phyloP scores from a whole-genome alignment of 805 yeast species.

The Yueomyces sinensis region DNA sequence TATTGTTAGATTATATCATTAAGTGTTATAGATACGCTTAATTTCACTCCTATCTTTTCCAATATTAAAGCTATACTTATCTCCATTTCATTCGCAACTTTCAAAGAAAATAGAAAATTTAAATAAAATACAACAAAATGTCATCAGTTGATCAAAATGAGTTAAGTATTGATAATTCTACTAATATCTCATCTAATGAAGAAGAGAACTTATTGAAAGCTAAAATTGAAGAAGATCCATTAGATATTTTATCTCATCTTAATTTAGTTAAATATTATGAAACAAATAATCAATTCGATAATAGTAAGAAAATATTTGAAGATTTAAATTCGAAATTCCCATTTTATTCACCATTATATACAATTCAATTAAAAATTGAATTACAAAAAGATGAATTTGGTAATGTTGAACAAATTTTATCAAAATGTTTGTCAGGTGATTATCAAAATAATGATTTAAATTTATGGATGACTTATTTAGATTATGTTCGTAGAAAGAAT shows the following conservation, averaged over 20 bases:
- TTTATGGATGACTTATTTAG: constrained; percentile 66
- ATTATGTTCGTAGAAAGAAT: constrained; percentile 55
- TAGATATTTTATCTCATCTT: constrained; percentile 44
- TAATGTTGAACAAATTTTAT: constrained; percentile 52
- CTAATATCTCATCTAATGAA: no score
- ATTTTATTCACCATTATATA: constrained; percentile 62
- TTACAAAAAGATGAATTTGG: constrained; percentile 51
- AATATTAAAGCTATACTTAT: no score
- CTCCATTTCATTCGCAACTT: no score
- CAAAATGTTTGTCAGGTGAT: constrained; percentile 40
- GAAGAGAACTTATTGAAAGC: no score
- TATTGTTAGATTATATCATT: no score
- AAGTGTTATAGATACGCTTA: no score
- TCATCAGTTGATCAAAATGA: no score
- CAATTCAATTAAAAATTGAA: constrained; percentile 52
- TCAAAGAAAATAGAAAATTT: no score
- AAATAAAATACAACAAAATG: no score
- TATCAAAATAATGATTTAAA: constrained; percentile 38
- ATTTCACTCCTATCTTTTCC: no score
- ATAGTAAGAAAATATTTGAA: constrained; percentile 45
- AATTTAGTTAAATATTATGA: constrained; percentile 36
- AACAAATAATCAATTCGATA: constrained; percentile 43
- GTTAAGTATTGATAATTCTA: no score
- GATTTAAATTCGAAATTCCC: constrained; percentile 53
- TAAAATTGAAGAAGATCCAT: constrained; percentile 23